These are phyloP conservation scores for Mycotypha africana DNA, from an alignment of 371 early-diverging fungal genomes.

Conservation along the genomic window DNA sequence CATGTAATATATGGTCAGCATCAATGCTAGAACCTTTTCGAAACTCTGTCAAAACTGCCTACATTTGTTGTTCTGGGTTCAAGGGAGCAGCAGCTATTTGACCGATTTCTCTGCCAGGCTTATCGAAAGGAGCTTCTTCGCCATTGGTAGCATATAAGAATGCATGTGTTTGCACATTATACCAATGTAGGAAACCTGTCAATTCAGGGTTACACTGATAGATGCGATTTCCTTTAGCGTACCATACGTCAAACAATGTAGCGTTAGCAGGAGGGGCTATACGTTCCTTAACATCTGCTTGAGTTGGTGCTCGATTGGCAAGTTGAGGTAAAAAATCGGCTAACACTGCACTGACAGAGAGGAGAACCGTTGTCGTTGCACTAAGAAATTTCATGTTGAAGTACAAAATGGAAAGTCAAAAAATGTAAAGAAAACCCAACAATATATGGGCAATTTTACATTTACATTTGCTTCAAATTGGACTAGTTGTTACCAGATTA, in stretches of 20 bases:
- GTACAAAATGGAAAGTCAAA: too few species aligned
- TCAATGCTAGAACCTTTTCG: too few species aligned
- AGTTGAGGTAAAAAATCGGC: slow-evolving; percentile 23
- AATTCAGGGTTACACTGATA: slow-evolving; percentile 41
- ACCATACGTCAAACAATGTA: slow-evolving; percentile 30
- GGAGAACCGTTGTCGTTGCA: slow-evolving; percentile 1
- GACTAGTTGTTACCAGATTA: too few species aligned
- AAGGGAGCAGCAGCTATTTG: slow-evolving; percentile 28
- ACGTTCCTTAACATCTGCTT: slow-evolving; percentile 22
- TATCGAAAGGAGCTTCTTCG: slow-evolving; percentile 24
- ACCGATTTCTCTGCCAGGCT: slow-evolving; percentile 26
- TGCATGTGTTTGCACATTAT: slow-evolving; percentile 38
- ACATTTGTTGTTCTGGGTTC: slow-evolving; percentile 20
- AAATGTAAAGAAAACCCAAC: too few species aligned
- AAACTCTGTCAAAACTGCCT: too few species aligned
- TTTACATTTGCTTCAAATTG: background rate
- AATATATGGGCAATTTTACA: background rate
- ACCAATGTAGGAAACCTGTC: slow-evolving; percentile 35
- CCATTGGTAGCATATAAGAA: slow-evolving; percentile 28
- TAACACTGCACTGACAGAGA: background rate
- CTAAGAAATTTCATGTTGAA: slow-evolving; percentile 8
- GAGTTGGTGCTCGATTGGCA: slow-evolving; percentile 15
- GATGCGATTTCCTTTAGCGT: slow-evolving; percentile 32
- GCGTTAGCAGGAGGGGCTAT: slow-evolving; percentile 26
- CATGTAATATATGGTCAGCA: too few species aligned